Base-by-base conservation (phyloP, 176 grass and related monocot genomes). In the Cymbopogon citratus region DNA sequence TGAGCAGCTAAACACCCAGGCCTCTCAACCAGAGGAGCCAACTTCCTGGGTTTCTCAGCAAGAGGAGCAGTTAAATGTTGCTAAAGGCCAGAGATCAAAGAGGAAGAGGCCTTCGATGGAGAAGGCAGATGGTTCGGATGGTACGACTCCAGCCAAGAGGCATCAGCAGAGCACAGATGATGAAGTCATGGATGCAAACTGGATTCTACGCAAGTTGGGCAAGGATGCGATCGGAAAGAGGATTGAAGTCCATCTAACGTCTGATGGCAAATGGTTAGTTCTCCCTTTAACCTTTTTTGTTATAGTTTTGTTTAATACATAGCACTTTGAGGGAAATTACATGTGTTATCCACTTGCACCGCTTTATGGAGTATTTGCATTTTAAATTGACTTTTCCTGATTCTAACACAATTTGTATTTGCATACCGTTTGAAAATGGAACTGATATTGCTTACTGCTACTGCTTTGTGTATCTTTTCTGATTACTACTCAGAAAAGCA, bases 31-130 rank as follows among this genome's bases (percentile, higher is more conserved):
- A 57, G 85, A 91, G 35, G 92, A 87, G 76, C 62, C 51, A 6
- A 64, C 78, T 8, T 76, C 88, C 10, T 89, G 88, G 92, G 82
- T 77, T 74, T 87, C 83, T 67, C 79, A 79, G 49, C 86, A 90
- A 71, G 91, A 98, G 72, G 92, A 95, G 49, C 78, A 69, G 69
- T 85, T 87, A 70, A 94, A 85, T 49, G 80, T 89, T 81, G 87
- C 94, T 78, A 99, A 99, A 83, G 96, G 96, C 21, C 96, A 99
- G 80, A 89, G 96, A 80, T 99, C 92, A 84, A 99, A 95, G 85
- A 95, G 96, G 71, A 99, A 99, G 87, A 92, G 92, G 23, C 90
- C 95, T 67, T 92, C 87, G 2, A 84, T 73, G 44, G 90, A 91
- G 27, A 94, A 98, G 71, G 29, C 60, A 3, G 90, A 81, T 91